A percentile compares a stretch with the other conserved stretches of the same genome.
Evolutionary conservation across 768 basidiomycete genomes (phyloP).

Genomic region (Hypholoma sublateritium): DNA sequence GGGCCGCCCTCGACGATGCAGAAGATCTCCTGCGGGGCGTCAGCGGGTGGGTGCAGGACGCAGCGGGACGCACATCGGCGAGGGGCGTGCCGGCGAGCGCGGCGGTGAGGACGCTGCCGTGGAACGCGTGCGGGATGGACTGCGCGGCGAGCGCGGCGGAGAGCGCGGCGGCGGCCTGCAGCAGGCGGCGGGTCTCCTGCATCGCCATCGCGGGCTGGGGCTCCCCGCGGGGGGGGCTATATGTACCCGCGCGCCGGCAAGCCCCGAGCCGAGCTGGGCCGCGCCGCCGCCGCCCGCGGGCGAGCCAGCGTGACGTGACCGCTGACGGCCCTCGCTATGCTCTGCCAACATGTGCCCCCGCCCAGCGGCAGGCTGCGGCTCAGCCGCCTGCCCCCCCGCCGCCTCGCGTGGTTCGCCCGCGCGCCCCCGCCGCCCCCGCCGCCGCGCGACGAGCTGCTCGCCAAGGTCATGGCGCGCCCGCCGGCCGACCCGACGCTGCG

Average conservation of each 20-base stretch:
- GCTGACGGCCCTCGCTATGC: no score
- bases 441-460: constrained; percentile 60
- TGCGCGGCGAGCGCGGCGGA: constrained; percentile 59
- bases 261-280: not conserved
- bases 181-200: constrained; percentile 71
- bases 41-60: not conserved
- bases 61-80: constrained; percentile 54
- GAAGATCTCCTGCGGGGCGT: constrained; percentile 64
- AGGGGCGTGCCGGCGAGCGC: constrained; percentile 64
- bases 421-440: not conserved
- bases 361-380: no score
- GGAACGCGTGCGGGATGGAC: constrained; percentile 81
- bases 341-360: no score
- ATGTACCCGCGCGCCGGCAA: not conserved
- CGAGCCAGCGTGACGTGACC: not conserved
- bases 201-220: constrained; percentile 30
- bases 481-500: constrained; percentile 89
- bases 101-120: constrained; percentile 73
- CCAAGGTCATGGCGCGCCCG: constrained; percentile 85
- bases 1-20: constrained; percentile 82
- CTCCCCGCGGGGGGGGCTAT: not conserved
- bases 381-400: not conserved
- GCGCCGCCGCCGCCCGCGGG: not conserved
- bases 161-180: constrained; percentile 77
- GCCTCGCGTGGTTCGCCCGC: not conserved